Percentiles rank a stretch among this genome's conserved stretches.
phyloP scores from a whole-genome alignment of 495 filamentous ascomycete genomes.

The Clavariopsis aquatica region DNA sequence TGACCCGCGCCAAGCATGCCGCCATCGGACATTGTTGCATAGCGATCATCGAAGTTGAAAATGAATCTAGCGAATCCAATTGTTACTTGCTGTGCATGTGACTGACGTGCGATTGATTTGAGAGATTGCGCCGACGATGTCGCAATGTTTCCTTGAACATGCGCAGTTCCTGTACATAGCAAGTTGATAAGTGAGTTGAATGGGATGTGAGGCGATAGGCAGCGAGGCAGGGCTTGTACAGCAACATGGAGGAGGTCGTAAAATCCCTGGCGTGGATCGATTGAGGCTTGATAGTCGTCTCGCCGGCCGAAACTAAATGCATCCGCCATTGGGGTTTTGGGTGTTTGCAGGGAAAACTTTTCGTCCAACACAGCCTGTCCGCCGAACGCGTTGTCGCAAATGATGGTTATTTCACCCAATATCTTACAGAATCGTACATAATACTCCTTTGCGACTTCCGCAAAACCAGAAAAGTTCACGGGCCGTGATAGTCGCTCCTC shows the following conservation, averaged over 20 bases:
- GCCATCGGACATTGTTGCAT: conserved; percentile 96
- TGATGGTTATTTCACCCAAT: conserved; percentile 88
- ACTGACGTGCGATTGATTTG: conserved; percentile 91
- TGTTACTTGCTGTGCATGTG: conserved; percentile 91
- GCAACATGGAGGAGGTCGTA: conserved; percentile 95
- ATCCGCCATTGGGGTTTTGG: conserved; percentile 91
- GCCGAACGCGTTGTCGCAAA: conserved; percentile 95
- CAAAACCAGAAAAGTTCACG: conserved; percentile 70
- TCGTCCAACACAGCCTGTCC: conserved; percentile 94
- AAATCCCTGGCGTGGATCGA: conserved; percentile 90
- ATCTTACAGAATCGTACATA: conserved; percentile 92
- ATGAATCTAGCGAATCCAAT: conserved; percentile 97
- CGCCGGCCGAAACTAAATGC: conserved; percentile 85
- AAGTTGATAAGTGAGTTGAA: conserved; percentile 95
- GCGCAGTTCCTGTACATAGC: conserved; percentile 93
- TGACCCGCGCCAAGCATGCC: conserved; percentile 94
- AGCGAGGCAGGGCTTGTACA: conserved; percentile 90
- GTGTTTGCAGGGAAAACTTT: conserved; percentile 80
- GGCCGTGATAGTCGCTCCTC: conserved; percentile 70
- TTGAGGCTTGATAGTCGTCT: conserved; percentile 71
- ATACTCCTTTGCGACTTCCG: conserved; percentile 75
- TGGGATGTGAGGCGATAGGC: conserved; percentile 83
- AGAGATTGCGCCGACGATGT: conserved; percentile 87
- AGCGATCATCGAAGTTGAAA: conserved; percentile 95
- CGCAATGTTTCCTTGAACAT: conserved; percentile 90